Conservation (phyloP, 805 yeast species). For the Suhomyces canberraensis region DNA sequence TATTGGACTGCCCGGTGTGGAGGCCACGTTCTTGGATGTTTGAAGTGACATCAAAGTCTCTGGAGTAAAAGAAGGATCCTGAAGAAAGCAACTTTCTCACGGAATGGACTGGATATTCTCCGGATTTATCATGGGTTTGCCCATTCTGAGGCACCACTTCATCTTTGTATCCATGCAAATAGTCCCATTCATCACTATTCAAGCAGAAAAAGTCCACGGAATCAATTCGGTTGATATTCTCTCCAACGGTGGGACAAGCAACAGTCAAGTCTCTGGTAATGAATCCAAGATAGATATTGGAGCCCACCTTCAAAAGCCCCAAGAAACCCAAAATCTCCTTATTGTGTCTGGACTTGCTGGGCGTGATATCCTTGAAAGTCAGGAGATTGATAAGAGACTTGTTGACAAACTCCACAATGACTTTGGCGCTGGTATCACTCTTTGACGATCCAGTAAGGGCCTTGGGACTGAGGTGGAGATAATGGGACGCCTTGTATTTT, state of each 20-base stretch:
- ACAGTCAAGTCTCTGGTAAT: conserved; percentile 53
- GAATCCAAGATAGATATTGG: conserved; percentile 54
- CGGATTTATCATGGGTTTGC: conserved; percentile 2
- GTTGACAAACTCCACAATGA: conserved; percentile 52
- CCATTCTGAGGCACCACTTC: not conserved
- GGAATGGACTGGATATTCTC: conserved; percentile 41
- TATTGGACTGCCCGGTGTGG: conserved; percentile 3
- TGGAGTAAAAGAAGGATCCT: conserved; percentile 49
- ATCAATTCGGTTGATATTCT: conserved; percentile 50
- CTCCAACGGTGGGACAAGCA: conserved; percentile 57
- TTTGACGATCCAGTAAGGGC: conserved; percentile 10
- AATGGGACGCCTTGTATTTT: conserved; percentile 16
- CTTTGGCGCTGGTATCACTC: conserved; percentile 19
- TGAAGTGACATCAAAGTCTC: conserved; percentile 45
- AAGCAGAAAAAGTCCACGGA: conserved; percentile 66
- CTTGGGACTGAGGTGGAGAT: conserved; percentile 19
- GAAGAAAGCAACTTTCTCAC: conserved; percentile 42
- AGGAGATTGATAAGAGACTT: conserved; percentile 35
- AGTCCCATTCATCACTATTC: conserved; percentile 54
- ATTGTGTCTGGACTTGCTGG: conserved; percentile 18
- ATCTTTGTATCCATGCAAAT: conserved; percentile 10
- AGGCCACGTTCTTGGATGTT: conserved; percentile 45
- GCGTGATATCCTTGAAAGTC: conserved; percentile 44
- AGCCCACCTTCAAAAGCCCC: conserved; percentile 58
- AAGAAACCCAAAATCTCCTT: conserved; percentile 50